Evolutionary conservation across 2,329 filamentous ascomycete genomes (phyloP), one percentile per base, ranked within the genome.

Genomic region (Aspergillus candidus): DNA sequence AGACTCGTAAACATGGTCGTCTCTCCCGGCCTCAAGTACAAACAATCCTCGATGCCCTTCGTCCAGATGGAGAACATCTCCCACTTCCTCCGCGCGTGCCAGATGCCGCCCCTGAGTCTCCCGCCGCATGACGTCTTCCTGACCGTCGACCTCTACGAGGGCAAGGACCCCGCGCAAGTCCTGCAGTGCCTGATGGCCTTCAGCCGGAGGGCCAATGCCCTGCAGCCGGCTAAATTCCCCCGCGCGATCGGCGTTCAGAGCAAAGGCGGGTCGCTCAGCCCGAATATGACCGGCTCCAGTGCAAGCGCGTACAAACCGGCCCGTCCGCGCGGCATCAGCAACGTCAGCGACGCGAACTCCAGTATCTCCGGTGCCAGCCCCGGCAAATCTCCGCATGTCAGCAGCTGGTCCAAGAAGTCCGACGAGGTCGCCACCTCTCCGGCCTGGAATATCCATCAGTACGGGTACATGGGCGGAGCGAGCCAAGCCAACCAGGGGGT

Each of bases 11-110:
- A 95, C 62, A 76, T 91, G 44, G 68, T 85, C 32, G 86, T 87
- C 18, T 79, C 83, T 12, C 86, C 87, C 0, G 84, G 84, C 29
- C 79, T 95, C 69, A 88, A 84, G 66, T 97, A 86, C 78, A 97
- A 97, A 71, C 77, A 84, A 62, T 95, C 90, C 1, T 72, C 82
- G 33, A 97, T 97, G 91, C 93, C 93, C 0, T 98, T 98, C 64
- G 91, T 97, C 33, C 93, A 98, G 69, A 97, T 97, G 90, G 93
- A 98, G 68, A 98, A 98, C 65, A 96, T 98, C 61, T 94, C 90
- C 4, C 88, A 94, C 62, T 98, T 96, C 70, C 80, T 98, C 42
- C 82, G 80, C 60, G 89, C 88, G 48, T 94, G 90, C 72, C 87
- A 95, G 68, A 74, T 79, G 40, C 80, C 86, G 18, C 93, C 93